Evolutionary conservation across 2,329 filamentous ascomycete genomes (phyloP), one percentile per base, ranked within the genome.

Genomic region (Aciculosporium take): DNA sequence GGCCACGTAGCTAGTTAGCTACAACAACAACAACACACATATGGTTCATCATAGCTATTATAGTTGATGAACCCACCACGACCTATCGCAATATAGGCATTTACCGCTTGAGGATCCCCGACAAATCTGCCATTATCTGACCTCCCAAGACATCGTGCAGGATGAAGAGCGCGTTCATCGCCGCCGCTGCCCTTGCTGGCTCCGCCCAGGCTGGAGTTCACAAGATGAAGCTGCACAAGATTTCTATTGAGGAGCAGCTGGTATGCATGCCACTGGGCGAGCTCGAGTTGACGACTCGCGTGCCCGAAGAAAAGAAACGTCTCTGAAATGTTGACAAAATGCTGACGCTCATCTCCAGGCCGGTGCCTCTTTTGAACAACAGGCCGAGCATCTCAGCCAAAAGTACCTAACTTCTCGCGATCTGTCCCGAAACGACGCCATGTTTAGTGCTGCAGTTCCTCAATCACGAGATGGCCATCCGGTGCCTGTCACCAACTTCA

Each of bases 141-240:
- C 10, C 18, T 15, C 7, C 8, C 40, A 21, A 51, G 36, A 30
- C 43, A 44, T 51, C 49, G 61, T 61, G 63, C 66, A 71, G 52
- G 64, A 96, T 95, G 89, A 95, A 93, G 81, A 79, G 79, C 64
- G 71, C 80, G 66, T 69, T 87, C 57, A 65, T 94, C 59, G 71
- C 86, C 62, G 81, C 85, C 67, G 79, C 80, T 57, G 73, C 80
- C 69, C 77, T 93, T 72, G 73, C 88, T 58, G 83, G 84, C 70
- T 79, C 81, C 61, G 83, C 83, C 60, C 75, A 84, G 60, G 89
- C 86, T 54, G 86, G 79, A 56, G 73, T 94, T 51, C 86, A 96
- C 78, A 93, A 86, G 74, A 81, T 95, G 76, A 91, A 93, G 75
- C 81, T 98, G 58, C 84, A 95, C 76, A 98, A 98, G 81, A 70